Percentiles rank a stretch among this genome's conserved stretches.
Conservation (phyloP, 2,329 filamentous ascomycete genomes). For the Zymoseptoria pseudotritici region DNA sequence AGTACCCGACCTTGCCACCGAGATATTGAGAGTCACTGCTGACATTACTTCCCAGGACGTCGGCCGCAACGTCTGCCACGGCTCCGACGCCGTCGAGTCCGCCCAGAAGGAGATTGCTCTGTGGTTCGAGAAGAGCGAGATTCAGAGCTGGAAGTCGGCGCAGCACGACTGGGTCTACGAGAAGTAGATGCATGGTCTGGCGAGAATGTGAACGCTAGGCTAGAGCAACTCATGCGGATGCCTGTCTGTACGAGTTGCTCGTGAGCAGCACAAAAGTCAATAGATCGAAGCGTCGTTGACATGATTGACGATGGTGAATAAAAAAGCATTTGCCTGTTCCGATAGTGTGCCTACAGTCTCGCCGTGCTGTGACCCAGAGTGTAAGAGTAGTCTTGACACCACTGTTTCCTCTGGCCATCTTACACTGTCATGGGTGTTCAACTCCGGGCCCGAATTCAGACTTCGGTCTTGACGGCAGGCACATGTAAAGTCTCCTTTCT, state of each 20-base stretch:
- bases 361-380: not conserved
- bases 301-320: not conserved
- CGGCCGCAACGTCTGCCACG: slow-evolving; percentile 99
- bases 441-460: not conserved
- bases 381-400: not conserved
- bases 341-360: not conserved
- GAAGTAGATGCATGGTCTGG: slow-evolving; percentile 47
- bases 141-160: slow-evolving; percentile 76
- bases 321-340: not conserved
- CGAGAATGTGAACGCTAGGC: not conserved
- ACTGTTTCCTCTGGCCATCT: too few species aligned
- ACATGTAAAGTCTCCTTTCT: not conserved
- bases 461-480: not conserved
- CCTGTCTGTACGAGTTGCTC: not conserved
- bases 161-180: slow-evolving; percentile 96
- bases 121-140: slow-evolving; percentile 90
- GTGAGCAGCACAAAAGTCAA: not conserved
- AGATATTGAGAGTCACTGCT: not conserved
- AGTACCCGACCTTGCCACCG: slow-evolving; percentile 5
- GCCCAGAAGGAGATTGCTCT: slow-evolving; percentile 99
- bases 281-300: not conserved
- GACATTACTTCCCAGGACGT: slow-evolving; percentile 47
- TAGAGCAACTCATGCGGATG: not conserved
- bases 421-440: not conserved
- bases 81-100: slow-evolving; percentile 96